Percentiles rank a stretch among this genome's conserved stretches.
phyloP scores from a whole-genome alignment of 352 stramenopile genomes.

The Globisporangium splendens region DNA sequence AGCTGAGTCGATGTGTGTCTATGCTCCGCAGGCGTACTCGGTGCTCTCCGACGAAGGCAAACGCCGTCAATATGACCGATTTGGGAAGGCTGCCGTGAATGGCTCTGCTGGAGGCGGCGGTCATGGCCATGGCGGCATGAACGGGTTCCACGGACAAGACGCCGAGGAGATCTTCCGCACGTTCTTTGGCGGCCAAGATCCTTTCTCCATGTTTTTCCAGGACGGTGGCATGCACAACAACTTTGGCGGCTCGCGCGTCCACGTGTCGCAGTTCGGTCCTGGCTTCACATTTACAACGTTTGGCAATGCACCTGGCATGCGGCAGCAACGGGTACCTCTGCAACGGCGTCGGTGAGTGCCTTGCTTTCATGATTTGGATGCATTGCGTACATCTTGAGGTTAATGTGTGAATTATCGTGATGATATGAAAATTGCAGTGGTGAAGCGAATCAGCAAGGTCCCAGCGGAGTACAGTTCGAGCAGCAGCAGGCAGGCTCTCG shows the following conservation, averaged over 20 bases:
- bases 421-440: slow-evolving; percentile 10
- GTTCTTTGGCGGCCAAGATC: slow-evolving; percentile 80
- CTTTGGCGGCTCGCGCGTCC: slow-evolving; percentile 57
- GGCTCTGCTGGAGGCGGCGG: slow-evolving; percentile 24
- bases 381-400: not conserved
- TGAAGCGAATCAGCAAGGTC: slow-evolving; percentile 21
- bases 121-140: slow-evolving; percentile 31
- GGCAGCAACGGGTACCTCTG: slow-evolving; percentile 35
- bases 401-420: not conserved
- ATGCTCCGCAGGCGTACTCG: slow-evolving; percentile 70
- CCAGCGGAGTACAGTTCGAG: slow-evolving; percentile 22
- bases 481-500: slow-evolving; percentile 38
- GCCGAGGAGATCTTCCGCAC: slow-evolving; percentile 80
- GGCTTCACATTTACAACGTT: slow-evolving; percentile 79
- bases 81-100: slow-evolving; percentile 75
- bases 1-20: not conserved
- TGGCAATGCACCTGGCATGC: slow-evolving; percentile 50
- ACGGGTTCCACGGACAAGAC: slow-evolving; percentile 66
- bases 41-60: slow-evolving; percentile 89
- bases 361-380: not conserved
- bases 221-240: slow-evolving; percentile 43
- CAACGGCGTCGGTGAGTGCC: slow-evolving; percentile 44
- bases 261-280: slow-evolving; percentile 75
- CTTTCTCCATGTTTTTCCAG: slow-evolving; percentile 85
- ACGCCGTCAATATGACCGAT: slow-evolving; percentile 88